phyloP scores from a whole-genome alignment of 1,284 basidiomycete genomes.

The Termitomyces sp. region DNA sequence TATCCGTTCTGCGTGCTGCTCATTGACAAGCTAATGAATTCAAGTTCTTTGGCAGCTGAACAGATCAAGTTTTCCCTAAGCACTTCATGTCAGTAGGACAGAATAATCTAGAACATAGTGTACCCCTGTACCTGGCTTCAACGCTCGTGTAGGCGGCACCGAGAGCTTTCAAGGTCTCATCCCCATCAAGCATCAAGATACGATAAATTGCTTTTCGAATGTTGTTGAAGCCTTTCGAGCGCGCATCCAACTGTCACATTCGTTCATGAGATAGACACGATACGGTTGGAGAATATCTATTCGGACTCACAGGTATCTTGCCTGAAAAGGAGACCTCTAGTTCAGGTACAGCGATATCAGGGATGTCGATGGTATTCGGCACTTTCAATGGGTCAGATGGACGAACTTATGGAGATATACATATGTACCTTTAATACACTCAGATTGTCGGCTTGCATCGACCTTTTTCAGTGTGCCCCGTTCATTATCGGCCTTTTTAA shows the following conservation, averaged over 20 bases:
- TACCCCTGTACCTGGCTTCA: constrained; percentile 11
- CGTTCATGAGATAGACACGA: background rate
- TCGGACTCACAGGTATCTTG: constrained; percentile 50
- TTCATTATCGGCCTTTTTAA: background rate
- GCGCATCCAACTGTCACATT: constrained; percentile 13
- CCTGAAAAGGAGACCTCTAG: constrained; percentile 54
- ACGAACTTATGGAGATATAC: background rate
- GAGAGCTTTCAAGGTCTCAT: constrained; percentile 14
- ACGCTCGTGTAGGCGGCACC: background rate
- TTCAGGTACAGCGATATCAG: constrained; percentile 38
- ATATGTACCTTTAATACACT: background rate
- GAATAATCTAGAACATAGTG: constrained; percentile 2
- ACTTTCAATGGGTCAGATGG: background rate
- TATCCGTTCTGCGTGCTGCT: constrained; percentile 45
- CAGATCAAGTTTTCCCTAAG: constrained; percentile 30
- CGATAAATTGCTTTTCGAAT: constrained; percentile 26
- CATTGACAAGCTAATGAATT: constrained; percentile 39
- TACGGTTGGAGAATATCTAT: background rate
- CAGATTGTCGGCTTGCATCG: background rate
- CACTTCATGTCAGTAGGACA: constrained; percentile 7
- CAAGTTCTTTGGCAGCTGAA: constrained; percentile 35
- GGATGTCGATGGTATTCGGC: constrained; percentile 27
- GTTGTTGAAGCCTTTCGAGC: constrained; percentile 23
- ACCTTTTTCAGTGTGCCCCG: background rate
- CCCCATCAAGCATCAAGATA: constrained; percentile 17